A percentile compares a stretch with the other conserved stretches of the same genome.
phyloP scores from a whole-genome alignment of 352 stramenopile species.

The Phytophthora fragariaefolia region DNA sequence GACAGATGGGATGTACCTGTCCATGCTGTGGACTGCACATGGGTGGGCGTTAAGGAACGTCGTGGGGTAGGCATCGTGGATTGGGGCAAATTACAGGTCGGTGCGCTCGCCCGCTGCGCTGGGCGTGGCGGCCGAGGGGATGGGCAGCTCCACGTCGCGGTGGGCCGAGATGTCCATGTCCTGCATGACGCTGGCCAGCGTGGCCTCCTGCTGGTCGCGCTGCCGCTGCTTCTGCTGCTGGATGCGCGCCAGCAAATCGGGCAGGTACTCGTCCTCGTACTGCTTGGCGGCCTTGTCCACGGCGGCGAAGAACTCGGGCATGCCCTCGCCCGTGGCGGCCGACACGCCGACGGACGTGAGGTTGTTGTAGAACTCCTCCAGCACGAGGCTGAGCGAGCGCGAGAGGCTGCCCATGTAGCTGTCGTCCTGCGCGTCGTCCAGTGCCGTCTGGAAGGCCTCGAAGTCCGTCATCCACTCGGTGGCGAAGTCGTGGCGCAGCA shows the following conservation, averaged over 20 bases:
- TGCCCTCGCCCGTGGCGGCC: conserved; percentile 95
- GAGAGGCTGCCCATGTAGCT: conserved; percentile 94
- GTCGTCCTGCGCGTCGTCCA: conserved; percentile 92
- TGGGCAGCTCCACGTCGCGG: conserved; percentile 21
- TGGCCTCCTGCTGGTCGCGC: conserved; percentile 51
- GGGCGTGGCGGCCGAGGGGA: background rate
- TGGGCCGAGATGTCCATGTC: conserved; percentile 78
- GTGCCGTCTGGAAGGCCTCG: conserved; percentile 96
- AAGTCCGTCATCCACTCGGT: conserved; percentile 99
- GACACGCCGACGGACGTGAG: conserved; percentile 95
- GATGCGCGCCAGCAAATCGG: conserved; percentile 74
- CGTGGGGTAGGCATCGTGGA: conserved; percentile 5
- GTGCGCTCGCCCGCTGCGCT: conserved; percentile 51
- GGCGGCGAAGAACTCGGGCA: conserved; percentile 94
- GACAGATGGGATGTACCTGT: no score
- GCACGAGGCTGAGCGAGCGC: conserved; percentile 87
- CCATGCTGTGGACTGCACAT: no score
- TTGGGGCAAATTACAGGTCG: conserved; percentile 57
- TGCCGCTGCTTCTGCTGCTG: conserved; percentile 63
- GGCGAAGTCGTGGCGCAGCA: conserved; percentile 94
- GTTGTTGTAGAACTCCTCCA: conserved; percentile 95
- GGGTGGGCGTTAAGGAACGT: background rate
- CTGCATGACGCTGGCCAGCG: conserved; percentile 78
- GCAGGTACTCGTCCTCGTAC: conserved; percentile 91
- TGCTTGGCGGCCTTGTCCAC: conserved; percentile 87